Conservation (phyloP, 768 basidiomycete species). For the Cantharellus cinnabarinus region DNA sequence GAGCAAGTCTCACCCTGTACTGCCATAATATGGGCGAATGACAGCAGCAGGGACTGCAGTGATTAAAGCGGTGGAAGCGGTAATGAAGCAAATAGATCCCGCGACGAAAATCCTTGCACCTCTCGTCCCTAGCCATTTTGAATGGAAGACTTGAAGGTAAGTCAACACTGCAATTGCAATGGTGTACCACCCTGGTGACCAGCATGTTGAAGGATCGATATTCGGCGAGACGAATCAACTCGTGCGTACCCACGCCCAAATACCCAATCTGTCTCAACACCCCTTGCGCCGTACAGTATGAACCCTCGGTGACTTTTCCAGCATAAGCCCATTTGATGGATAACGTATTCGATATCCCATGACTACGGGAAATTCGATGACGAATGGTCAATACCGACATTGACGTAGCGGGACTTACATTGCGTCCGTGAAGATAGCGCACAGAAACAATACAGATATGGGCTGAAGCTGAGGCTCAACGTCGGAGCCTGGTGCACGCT, state of each 20-base stretch:
- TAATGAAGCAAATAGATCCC: not conserved
- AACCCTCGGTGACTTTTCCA: not conserved
- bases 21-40: not conserved
- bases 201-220: not conserved
- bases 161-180: not conserved
- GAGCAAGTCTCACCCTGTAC: not conserved
- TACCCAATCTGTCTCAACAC: not conserved
- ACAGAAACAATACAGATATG: not conserved
- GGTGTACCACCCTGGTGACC: not conserved
- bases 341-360: not conserved
- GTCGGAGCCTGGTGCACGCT: too few relatives aligned
- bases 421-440: not conserved
- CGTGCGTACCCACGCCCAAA: not conserved
- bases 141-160: not conserved
- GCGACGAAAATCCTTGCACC: not conserved
- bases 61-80: not conserved
- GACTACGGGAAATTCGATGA: not conserved
- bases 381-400: not conserved
- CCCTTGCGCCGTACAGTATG: not conserved
- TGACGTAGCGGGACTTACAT: not conserved
- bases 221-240: not conserved
- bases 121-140: not conserved
- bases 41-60: not conserved
- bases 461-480: not conserved
- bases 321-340: not conserved